These are phyloP conservation scores for Phytophthora megakarya DNA, from an alignment of 352 stramenopile species.

Conservation along the genomic window DNA sequence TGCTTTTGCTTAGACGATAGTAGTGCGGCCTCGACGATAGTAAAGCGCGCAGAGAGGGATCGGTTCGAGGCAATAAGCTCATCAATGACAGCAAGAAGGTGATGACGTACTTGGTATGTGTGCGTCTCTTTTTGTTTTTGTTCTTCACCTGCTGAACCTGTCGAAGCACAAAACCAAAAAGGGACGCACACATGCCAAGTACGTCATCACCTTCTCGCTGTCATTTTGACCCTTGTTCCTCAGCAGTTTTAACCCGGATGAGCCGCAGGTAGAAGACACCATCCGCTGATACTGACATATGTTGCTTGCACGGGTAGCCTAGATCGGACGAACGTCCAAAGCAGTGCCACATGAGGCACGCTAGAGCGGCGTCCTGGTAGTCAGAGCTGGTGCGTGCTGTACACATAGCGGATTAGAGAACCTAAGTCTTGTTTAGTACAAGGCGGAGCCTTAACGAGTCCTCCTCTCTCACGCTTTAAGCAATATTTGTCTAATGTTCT, in stretches of 20 bases:
- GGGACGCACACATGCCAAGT: no score
- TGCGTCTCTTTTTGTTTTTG: no score
- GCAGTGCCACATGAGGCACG: slow-evolving; percentile 41
- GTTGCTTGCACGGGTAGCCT: slow-evolving; percentile 28
- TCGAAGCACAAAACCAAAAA: no score
- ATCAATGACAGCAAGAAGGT: no score
- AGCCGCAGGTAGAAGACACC: slow-evolving; percentile 35
- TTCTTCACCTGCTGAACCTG: no score
- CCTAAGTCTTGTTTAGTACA: slow-evolving; percentile 38
- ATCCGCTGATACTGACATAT: slow-evolving; percentile 23
- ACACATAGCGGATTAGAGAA: slow-evolving; percentile 16
- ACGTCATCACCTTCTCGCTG: neutral
- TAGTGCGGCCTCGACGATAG: no score
- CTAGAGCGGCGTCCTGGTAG: slow-evolving; percentile 39
- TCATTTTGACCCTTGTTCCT: slow-evolving; percentile 34
- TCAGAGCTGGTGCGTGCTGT: slow-evolving; percentile 12
- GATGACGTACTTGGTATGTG: no score
- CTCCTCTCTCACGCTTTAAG: slow-evolving; percentile 31
- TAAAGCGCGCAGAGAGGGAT: no score
- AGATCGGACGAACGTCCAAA: slow-evolving; percentile 42
- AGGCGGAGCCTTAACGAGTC: slow-evolving; percentile 32
- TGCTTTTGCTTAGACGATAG: no score
- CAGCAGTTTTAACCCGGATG: slow-evolving; percentile 31
- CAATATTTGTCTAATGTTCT: slow-evolving; percentile 27
- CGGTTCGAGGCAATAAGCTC: no score